Evolutionary conservation across 2,329 filamentous ascomycete species (phyloP).

Genomic region (Aspergillus fijiensis): DNA sequence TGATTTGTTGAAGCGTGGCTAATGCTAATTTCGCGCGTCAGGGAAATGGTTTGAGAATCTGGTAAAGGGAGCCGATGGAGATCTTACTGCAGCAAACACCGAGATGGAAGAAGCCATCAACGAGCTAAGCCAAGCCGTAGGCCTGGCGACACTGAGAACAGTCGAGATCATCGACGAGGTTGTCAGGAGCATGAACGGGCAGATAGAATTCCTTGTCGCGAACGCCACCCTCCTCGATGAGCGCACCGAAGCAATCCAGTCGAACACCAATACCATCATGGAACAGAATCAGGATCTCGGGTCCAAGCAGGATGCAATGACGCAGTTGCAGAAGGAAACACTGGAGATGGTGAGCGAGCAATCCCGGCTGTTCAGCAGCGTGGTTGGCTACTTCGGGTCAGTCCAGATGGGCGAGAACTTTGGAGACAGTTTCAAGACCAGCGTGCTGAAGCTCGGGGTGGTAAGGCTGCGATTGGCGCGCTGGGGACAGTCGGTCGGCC

Average conservation of each 20-base stretch:
- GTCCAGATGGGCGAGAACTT: constrained; percentile 6
- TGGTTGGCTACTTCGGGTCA: neutral
- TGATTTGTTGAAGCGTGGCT: no score
- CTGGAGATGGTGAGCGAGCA: constrained; percentile 5
- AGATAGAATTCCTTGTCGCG: constrained; percentile 5
- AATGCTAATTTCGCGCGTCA: neutral
- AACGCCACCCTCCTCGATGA: neutral
- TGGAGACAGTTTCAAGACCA: neutral
- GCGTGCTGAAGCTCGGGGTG: constrained; percentile 7
- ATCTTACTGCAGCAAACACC: constrained; percentile 2
- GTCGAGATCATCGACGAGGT: constrained; percentile 5
- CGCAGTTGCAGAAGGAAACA: neutral
- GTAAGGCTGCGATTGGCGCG: constrained; percentile 4
- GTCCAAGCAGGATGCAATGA: constrained; percentile 5
- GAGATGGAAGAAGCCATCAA: constrained; percentile 7
- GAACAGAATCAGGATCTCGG: constrained; percentile 2
- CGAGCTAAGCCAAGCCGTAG: constrained; percentile 4
- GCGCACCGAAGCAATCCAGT: constrained; percentile 1
- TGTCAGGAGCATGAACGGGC: constrained; percentile 6
- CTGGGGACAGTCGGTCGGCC: constrained; percentile 6
- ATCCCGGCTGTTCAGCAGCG: neutral
- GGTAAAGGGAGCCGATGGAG: constrained; percentile 1
- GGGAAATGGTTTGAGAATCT: constrained; percentile 9
- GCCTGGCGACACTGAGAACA: neutral
- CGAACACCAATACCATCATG: constrained; percentile 3